Evolutionary conservation across 495 filamentous ascomycete genomes (phyloP).

Genomic region (Aspergillus sparsus): DNA sequence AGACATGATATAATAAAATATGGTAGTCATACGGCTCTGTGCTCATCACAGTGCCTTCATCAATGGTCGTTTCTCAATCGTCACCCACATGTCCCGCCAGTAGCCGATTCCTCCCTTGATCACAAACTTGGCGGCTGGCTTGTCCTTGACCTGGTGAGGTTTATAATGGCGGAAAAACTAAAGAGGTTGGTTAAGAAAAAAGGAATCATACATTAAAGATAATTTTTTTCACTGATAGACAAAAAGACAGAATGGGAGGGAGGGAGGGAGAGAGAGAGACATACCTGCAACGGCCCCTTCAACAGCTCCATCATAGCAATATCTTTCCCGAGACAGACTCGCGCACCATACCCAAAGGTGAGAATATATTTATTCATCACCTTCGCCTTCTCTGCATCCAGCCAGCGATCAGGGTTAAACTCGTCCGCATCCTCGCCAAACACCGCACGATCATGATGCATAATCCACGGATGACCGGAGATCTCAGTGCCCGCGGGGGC

Average conservation of each 20-base stretch:
- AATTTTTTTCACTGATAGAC: too few relatives aligned
- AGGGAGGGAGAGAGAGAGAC: constrained; percentile 14
- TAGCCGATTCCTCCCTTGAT: constrained; percentile 52
- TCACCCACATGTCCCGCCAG: constrained; percentile 51
- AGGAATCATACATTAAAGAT: too few relatives aligned
- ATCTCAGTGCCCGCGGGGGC: constrained; percentile 62
- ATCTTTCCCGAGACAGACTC: constrained; percentile 55
- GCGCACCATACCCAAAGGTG: constrained; percentile 55
- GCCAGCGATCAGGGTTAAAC: constrained; percentile 44
- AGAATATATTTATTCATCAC: constrained; percentile 54
- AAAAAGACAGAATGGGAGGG: too few relatives aligned
- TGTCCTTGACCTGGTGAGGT: constrained; percentile 32
- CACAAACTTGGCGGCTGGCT: constrained; percentile 40
- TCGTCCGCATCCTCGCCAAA: constrained; percentile 52
- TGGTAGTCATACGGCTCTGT: background rate
- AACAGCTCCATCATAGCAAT: constrained; percentile 61
- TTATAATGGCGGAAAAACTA: constrained; percentile 44
- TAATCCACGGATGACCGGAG: constrained; percentile 53
- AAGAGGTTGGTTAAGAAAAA: constrained; percentile 11
- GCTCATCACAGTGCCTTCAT: constrained; percentile 7
- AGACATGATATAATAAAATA: too few relatives aligned
- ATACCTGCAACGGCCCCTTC: constrained; percentile 52
- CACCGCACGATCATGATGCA: constrained; percentile 51
- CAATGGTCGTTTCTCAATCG: constrained; percentile 34
- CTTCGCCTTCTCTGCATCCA: constrained; percentile 45